Conservation (phyloP, 2,329 filamentous ascomycete species). For the Cladophialophora chaetospira region DNA sequence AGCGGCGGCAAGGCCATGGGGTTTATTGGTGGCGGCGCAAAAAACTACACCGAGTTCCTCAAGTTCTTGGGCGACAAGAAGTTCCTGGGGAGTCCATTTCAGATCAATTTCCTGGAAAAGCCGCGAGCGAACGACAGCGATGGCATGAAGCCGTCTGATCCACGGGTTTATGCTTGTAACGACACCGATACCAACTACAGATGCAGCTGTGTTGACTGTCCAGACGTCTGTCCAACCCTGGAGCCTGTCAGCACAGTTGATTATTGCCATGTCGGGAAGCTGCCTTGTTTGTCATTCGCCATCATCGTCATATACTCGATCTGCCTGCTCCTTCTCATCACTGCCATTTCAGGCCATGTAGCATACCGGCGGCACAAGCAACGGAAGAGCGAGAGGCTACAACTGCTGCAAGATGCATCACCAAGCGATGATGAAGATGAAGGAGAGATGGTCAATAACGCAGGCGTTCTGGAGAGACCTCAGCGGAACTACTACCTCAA, state of each 20-base stretch:
- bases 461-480: slow-evolving; percentile 75
- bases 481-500: slow-evolving; percentile 82
- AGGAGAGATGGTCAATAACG: slow-evolving; percentile 75
- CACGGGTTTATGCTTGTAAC: slow-evolving; percentile 83
- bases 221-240: slow-evolving; percentile 78
- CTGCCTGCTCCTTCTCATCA: slow-evolving; percentile 67
- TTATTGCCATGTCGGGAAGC: slow-evolving; percentile 76
- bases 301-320: slow-evolving; percentile 84
- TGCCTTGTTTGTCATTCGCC: slow-evolving; percentile 93
- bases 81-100: slow-evolving; percentile 84
- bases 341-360: slow-evolving; percentile 71
- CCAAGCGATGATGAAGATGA: slow-evolving; percentile 86
- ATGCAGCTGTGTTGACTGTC: slow-evolving; percentile 93
- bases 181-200: slow-evolving; percentile 81
- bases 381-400: slow-evolving; percentile 77
- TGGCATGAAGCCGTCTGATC: slow-evolving; percentile 70
- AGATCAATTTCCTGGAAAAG: slow-evolving; percentile 83
- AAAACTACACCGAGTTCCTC: slow-evolving; percentile 82
- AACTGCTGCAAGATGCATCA: slow-evolving; percentile 79
- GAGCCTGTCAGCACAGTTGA: slow-evolving; percentile 70
- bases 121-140: slow-evolving; percentile 57
- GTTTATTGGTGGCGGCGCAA: slow-evolving; percentile 91
- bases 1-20: slow-evolving; percentile 93
- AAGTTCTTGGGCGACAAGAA: slow-evolving; percentile 95
- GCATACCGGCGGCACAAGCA: slow-evolving; percentile 73